Conservation (phyloP, 1,139 yeast species). For the Geotrichum histeridarum region DNA sequence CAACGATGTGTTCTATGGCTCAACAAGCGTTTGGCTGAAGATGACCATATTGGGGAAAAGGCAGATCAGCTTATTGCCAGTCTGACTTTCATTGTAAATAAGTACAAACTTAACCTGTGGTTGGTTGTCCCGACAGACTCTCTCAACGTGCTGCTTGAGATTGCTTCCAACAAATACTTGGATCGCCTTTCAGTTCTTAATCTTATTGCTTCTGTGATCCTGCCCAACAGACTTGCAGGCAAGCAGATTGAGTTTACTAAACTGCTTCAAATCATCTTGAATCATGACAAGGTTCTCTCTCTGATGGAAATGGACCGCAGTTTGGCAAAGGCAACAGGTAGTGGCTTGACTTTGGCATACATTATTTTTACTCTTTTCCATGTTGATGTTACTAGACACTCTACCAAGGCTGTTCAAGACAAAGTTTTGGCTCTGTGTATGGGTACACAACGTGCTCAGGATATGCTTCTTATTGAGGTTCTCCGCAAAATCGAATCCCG, state of each 20-base stretch:
- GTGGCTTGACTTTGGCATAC: slow-evolving; percentile 21
- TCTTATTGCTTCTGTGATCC: slow-evolving; percentile 42
- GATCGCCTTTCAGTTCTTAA: slow-evolving; percentile 41
- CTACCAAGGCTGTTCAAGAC: slow-evolving; percentile 47
- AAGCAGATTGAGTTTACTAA: slow-evolving; percentile 45
- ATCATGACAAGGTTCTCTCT: slow-evolving; percentile 39
- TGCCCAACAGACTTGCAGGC: slow-evolving; percentile 32
- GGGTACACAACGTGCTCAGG: slow-evolving; percentile 61
- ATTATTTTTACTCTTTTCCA: slow-evolving; percentile 30
- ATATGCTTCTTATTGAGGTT: slow-evolving; percentile 53
- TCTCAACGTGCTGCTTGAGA: slow-evolving; percentile 66
- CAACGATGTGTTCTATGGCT: slow-evolving; percentile 29
- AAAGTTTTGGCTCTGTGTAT: slow-evolving; percentile 49
- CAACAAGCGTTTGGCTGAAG: slow-evolving; percentile 30
- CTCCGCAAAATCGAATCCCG: slow-evolving; percentile 51
- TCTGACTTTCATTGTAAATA: slow-evolving; percentile 9
- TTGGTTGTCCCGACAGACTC: slow-evolving; percentile 45
- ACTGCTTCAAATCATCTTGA: slow-evolving; percentile 59
- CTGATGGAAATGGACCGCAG: slow-evolving; percentile 13
- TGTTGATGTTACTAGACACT: slow-evolving; percentile 45
- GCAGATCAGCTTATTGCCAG: slow-evolving; percentile 10
- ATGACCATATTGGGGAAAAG: slow-evolving; percentile 18
- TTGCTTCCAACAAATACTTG: slow-evolving; percentile 51
- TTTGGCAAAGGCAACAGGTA: slow-evolving; percentile 10
- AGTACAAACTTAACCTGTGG: slow-evolving; percentile 39